Conservation (phyloP, 768 basidiomycete genomes). For the Lyophyllum decastes region DNA sequence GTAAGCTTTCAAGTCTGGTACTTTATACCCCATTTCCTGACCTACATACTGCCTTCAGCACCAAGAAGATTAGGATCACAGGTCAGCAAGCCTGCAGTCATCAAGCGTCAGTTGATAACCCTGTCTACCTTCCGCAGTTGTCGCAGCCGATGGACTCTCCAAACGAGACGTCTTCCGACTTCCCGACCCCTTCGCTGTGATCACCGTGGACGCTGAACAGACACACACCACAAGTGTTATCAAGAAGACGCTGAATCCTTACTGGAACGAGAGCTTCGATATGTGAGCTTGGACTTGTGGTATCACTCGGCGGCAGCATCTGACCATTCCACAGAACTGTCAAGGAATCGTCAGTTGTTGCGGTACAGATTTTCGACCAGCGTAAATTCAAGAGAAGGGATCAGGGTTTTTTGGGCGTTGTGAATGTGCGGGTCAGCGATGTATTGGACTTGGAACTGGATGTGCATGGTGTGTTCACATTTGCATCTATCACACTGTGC, state of each 20-base stretch:
- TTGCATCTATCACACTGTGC: background rate
- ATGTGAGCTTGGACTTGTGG: conserved; percentile 56
- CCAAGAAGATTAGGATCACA: conserved; percentile 79
- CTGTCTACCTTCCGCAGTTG: conserved; percentile 52
- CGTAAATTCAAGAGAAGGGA: conserved; percentile 98
- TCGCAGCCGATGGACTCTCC: conserved; percentile 91
- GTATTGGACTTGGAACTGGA: conserved; percentile 90
- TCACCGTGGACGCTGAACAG: conserved; percentile 97
- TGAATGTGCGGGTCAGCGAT: conserved; percentile 91
- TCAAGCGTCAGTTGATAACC: background rate
- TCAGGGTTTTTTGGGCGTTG: conserved; percentile 97
- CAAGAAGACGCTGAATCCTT: conserved; percentile 92
- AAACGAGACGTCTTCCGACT: conserved; percentile 96
- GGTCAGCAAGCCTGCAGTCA: conserved; percentile 42
- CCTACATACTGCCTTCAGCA: conserved; percentile 33
- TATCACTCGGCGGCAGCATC: background rate
- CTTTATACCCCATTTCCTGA: conserved; percentile 1
- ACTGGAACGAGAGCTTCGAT: conserved; percentile 99
- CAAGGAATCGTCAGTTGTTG: conserved; percentile 96
- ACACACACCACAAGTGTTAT: conserved; percentile 97
- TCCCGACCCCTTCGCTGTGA: conserved; percentile 97
- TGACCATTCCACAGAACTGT: conserved; percentile 62
- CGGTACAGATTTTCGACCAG: conserved; percentile 99
- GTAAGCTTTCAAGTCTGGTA: conserved; percentile 31
- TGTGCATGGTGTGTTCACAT: conserved; percentile 76